Conservation (phyloP, 2,329 filamentous ascomycete species). For the Fusarium caatingaense region DNA sequence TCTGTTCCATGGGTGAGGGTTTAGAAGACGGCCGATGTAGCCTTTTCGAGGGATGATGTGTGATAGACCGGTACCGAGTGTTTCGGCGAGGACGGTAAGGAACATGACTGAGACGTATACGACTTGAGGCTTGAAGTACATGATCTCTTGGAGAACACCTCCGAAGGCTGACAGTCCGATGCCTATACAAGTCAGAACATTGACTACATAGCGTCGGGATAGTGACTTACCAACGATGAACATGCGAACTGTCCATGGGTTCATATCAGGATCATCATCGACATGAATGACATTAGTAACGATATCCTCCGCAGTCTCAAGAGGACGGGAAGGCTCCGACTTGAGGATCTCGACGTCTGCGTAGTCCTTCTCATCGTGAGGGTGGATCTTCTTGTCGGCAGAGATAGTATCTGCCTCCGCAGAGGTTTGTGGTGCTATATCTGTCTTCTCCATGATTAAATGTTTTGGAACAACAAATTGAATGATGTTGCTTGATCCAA, state of each 20-base stretch:
- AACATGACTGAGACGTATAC: slow-evolving; percentile 43
- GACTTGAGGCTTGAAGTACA: slow-evolving; percentile 43
- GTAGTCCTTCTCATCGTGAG: slow-evolving; percentile 1
- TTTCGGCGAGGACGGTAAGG: slow-evolving; percentile 39
- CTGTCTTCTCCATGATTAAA: slow-evolving; percentile 8
- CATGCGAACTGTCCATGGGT: slow-evolving; percentile 44
- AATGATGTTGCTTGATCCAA: background rate
- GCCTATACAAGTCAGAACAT: slow-evolving; percentile 18
- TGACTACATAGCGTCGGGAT: fast-evolving
- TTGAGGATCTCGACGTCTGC: slow-evolving; percentile 16
- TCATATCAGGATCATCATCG: slow-evolving; percentile 39
- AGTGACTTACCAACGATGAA: slow-evolving; percentile 34
- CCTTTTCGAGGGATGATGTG: slow-evolving; percentile 29
- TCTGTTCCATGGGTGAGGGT: slow-evolving; percentile 34
- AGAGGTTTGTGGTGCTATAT: background rate
- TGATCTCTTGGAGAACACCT: slow-evolving; percentile 39
- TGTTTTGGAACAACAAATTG: background rate
- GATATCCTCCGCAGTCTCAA: slow-evolving; percentile 35
- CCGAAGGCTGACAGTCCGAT: slow-evolving; percentile 40
- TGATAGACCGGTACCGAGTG: slow-evolving; percentile 18
- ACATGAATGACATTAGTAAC: slow-evolving; percentile 44
- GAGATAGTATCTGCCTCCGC: slow-evolving; percentile 5
- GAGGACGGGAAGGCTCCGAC: background rate
- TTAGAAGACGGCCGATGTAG: slow-evolving; percentile 28
- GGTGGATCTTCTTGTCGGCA: slow-evolving; percentile 14